Percentiles rank a stretch among this genome's conserved stretches.
phyloP scores from a whole-genome alignment of 2,329 filamentous ascomycete species.

The Aspergillus sojae region DNA sequence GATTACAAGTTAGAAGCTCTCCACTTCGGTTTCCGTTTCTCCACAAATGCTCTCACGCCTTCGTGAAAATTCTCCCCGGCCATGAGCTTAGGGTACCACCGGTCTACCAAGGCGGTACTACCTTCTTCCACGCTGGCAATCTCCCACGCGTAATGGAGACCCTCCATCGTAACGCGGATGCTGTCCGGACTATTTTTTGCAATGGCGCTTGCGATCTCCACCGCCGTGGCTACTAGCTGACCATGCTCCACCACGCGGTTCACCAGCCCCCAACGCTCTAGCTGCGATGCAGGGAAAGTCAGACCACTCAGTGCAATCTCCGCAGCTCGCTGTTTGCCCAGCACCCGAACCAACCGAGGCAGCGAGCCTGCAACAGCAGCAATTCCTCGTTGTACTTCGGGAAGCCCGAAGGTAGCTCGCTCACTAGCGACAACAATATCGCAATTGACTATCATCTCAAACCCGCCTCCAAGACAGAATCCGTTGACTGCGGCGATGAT shows the following conservation, averaged over 20 bases:
- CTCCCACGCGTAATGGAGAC: constrained; percentile 72
- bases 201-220: constrained; percentile 63
- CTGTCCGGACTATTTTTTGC: constrained; percentile 71
- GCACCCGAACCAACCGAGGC: constrained; percentile 64
- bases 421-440: constrained; percentile 63
- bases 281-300: constrained; percentile 61
- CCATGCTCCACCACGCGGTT: constrained; percentile 60
- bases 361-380: constrained; percentile 72
- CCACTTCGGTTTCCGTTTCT: constrained; percentile 71
- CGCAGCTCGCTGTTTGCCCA: constrained; percentile 70
- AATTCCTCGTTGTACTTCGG: constrained; percentile 72
- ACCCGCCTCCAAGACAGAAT: constrained; percentile 72
- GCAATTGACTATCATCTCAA: constrained; percentile 74
- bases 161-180: constrained; percentile 70
- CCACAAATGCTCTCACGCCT: constrained; percentile 72
- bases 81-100: constrained; percentile 62
- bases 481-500: constrained; percentile 78
- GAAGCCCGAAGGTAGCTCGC: constrained; percentile 66
- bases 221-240: constrained; percentile 43
- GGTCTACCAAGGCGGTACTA: constrained; percentile 59
- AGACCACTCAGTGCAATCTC: constrained; percentile 71
- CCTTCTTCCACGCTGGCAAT: constrained; percentile 64
- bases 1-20: constrained; percentile 34
- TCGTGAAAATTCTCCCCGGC: constrained; percentile 72
- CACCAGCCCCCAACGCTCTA: constrained; percentile 69